phyloP scores from a whole-genome alignment of 441 rosid species.

The Adansonia gregorii region DNA sequence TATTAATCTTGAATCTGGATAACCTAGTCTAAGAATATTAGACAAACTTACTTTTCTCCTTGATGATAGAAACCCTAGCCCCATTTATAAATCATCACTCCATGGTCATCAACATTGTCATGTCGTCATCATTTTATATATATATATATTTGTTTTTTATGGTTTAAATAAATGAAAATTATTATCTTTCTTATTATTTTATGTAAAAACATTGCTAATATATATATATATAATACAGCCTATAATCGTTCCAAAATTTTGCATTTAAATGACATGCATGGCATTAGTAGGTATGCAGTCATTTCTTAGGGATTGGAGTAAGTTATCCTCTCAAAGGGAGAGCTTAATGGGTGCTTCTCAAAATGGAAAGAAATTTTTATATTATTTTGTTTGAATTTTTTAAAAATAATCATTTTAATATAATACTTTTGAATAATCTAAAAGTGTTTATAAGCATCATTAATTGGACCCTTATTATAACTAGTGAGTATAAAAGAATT shows the following conservation, averaged over 20 bases:
- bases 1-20: too few species aligned
- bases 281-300: background rate
- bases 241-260: background rate
- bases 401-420: too few species aligned
- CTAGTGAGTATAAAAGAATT: background rate
- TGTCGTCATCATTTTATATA: background rate
- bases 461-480: background rate
- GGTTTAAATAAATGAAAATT: background rate
- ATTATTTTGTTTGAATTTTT: too few species aligned
- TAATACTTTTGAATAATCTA: too few species aligned
- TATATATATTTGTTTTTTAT: background rate
- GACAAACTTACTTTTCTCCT: background rate
- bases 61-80: constrained; percentile 23
- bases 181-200: background rate
- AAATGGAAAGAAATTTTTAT: too few species aligned
- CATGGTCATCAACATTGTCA: background rate
- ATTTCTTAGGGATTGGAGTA: background rate
- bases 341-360: too few species aligned
- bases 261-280: background rate
- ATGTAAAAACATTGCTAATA: background rate
- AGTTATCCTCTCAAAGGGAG: too few species aligned
- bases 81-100: background rate
- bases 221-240: background rate
- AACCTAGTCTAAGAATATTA: background rate
- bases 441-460: too few species aligned